Evolutionary conservation across 2,329 filamentous ascomycete species (phyloP).

Genomic region (Penicillium palitans): DNA sequence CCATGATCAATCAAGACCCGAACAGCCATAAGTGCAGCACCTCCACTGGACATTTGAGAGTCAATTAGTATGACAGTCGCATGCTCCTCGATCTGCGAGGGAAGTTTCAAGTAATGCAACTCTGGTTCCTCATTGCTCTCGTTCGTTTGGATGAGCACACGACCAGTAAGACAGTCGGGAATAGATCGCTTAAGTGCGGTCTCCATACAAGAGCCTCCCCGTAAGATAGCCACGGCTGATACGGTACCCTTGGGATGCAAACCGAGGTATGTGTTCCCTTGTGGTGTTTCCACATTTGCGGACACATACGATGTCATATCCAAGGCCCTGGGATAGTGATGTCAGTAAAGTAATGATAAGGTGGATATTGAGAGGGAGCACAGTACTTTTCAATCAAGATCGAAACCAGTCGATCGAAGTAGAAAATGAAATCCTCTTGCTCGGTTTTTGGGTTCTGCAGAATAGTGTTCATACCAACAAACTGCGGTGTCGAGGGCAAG

Average conservation of each 20-base stretch:
- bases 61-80: constrained; percentile 84
- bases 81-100: constrained; percentile 69
- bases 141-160: constrained; percentile 88
- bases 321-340: constrained; percentile 58
- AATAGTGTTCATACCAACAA: constrained; percentile 86
- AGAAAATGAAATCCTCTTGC: constrained; percentile 93
- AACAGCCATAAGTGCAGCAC: constrained; percentile 85
- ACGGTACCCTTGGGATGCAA: constrained; percentile 70
- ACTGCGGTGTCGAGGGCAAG: constrained; percentile 74
- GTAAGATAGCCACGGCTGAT: constrained; percentile 83
- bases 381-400: constrained; percentile 71
- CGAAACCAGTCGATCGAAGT: constrained; percentile 87
- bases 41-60: constrained; percentile 91
- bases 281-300: constrained; percentile 67
- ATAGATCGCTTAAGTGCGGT: constrained; percentile 85
- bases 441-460: constrained; percentile 76
- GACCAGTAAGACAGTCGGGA: constrained; percentile 86
- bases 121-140: constrained; percentile 84
- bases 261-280: constrained; percentile 68
- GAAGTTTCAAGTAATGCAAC: constrained; percentile 82
- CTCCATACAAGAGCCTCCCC: constrained; percentile 86
- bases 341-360: constrained; percentile 4
- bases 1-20: constrained; percentile 95
- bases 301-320: constrained; percentile 73
- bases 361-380: no score